Conservation (phyloP, 176 grass and related monocot genomes). For the Tillandsia fasciculata region DNA sequence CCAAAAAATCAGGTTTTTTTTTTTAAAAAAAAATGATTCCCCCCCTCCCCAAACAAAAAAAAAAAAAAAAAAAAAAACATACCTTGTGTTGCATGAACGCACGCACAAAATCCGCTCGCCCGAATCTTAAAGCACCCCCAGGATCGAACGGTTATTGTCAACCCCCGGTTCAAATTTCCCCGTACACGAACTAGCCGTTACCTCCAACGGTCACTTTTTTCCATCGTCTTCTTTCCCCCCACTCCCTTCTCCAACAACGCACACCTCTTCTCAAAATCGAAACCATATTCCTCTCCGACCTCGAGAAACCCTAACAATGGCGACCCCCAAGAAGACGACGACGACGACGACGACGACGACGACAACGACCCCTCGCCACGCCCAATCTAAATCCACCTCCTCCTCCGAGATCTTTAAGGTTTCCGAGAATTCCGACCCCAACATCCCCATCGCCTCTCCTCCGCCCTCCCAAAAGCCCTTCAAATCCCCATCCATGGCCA, state of each 20-base stretch:
- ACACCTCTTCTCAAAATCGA: background rate
- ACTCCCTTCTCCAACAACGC: constrained; percentile 14
- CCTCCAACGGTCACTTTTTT: constrained; percentile 40
- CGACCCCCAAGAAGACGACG: background rate
- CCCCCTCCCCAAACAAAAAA: no score
- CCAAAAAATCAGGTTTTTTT: no score
- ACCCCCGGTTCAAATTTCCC: constrained; percentile 2
- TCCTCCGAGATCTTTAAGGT: constrained; percentile 10
- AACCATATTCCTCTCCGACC: background rate
- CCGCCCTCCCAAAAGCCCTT: constrained; percentile 24
- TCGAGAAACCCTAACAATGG: constrained; percentile 1
- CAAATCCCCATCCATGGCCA: constrained; percentile 33
- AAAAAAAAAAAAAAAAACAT: no score
- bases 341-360: constrained; percentile 39
- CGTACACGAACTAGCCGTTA: constrained; percentile 76
- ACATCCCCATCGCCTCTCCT: constrained; percentile 43
- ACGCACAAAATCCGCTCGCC: background rate
- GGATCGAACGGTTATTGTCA: background rate
- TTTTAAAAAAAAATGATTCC: no score
- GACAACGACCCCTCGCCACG: constrained; percentile 9
- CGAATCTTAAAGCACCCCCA: background rate
- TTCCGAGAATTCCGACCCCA: constrained; percentile 75
- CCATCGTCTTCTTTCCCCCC: constrained; percentile 16
- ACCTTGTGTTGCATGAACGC: no score
- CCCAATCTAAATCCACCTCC: constrained; percentile 18